Evolutionary conservation across 345 rosid genomes (phyloP), one percentile per base, ranked within the genome.

Genomic region (Cochlearia excelsa): DNA sequence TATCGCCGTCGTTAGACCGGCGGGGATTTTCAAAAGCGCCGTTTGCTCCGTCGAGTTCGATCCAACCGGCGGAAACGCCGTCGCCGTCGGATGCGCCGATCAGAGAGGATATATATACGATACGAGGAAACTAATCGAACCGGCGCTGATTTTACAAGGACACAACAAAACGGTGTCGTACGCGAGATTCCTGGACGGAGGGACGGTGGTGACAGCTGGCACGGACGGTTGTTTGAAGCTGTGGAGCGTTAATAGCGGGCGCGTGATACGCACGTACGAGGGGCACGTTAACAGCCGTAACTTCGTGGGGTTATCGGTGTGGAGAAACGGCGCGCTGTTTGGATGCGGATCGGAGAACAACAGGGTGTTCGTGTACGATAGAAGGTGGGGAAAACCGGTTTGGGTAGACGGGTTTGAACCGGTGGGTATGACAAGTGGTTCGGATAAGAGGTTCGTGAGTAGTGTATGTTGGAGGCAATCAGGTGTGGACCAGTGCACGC

Each of bases 291-390:
- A 92, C 54, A 65, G 29, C 5, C 67, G 88, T 51, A 92, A 80
- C 69, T 92, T 92, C 40, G 88, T 92, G 6, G 98, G 98, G 69
- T 52, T 92, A 54, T 92, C 98, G 1, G 87, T 78, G 4, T 84
- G 90, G 92, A 76, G 84, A 49, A 73, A 80, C 27, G 95, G 90
- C 0, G 88, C 92, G 6, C 54, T 92, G 54, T 42, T 92, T 6
- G 84, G 88, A 0, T 92, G 98, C 16, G 96, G 98, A 2, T 92
- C 98, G 6, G 98, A 92, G 47, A 79, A 76, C 62, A 84, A 92
- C 68, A 75, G 66, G 68, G 93, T 88, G 57, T 82, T 82, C 34
- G 88, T 92, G 30, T 92, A 92, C 10, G 98, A 92, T 39, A 82
- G 34, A 67, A 76, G 88, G 56, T 92, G 98, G 96, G 78, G 78